phyloP scores from a whole-genome alignment of 306 rosid species.

The Oemleria cerasiformis region DNA sequence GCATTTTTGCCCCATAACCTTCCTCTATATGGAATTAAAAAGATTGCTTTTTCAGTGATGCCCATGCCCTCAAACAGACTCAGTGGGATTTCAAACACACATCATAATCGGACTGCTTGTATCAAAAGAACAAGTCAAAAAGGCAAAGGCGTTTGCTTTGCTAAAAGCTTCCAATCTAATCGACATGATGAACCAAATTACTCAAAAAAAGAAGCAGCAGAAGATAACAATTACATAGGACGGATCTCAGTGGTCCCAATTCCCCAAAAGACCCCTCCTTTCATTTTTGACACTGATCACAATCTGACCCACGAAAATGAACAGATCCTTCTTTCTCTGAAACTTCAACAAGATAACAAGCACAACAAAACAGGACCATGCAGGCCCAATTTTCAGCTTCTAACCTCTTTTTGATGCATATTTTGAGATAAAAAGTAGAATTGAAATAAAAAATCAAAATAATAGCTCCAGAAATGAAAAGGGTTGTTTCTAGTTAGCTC shows the following conservation, averaged over 20 bases:
- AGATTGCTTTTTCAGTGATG: not conserved
- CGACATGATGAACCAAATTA: constrained; percentile 23
- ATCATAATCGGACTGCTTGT: constrained; percentile 6
- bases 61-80: not conserved
- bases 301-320: constrained; percentile 12
- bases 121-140: constrained; percentile 18
- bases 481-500: not conserved
- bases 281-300: constrained; percentile 7
- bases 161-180: constrained; percentile 18
- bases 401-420: not conserved
- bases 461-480: not conserved
- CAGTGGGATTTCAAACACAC: constrained; percentile 1
- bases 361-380: constrained; percentile 11
- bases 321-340: constrained; percentile 16
- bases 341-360: constrained; percentile 1
- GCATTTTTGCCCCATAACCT: constrained; percentile 3
- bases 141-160: constrained; percentile 21
- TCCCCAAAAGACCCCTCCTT: constrained; percentile 8
- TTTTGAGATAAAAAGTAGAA: not conserved
- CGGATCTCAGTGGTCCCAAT: constrained; percentile 32
- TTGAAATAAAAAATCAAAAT: not conserved
- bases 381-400: constrained; percentile 12
- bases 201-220: constrained; percentile 13
- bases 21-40: not conserved
- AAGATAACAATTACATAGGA: constrained; percentile 19